Evolutionary conservation across 2,329 filamentous ascomycete species (phyloP).

Genomic region (Fusarium sp.): DNA sequence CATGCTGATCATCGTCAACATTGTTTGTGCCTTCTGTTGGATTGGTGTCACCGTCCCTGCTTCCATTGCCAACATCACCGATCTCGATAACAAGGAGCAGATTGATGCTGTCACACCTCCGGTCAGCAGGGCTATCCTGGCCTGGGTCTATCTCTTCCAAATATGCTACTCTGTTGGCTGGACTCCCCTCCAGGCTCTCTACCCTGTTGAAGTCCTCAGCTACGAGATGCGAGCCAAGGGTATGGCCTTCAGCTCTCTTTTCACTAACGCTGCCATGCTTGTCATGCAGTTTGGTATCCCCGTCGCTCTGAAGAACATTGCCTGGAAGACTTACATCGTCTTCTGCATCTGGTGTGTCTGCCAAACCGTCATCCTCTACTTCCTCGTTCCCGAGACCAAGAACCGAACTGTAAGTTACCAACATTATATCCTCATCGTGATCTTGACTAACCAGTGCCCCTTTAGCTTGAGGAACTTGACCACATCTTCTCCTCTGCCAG

Average conservation of each 20-base stretch:
- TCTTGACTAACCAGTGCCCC: not conserved
- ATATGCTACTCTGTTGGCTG: conserved; percentile 58
- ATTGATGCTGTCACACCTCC: conserved; percentile 46
- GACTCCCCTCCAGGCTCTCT: conserved; percentile 57
- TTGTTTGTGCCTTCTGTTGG: conserved; percentile 62
- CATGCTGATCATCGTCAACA: conserved; percentile 61
- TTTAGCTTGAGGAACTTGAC: conserved; percentile 45
- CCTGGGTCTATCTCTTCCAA: conserved; percentile 55
- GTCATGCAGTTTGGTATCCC: conserved; percentile 60
- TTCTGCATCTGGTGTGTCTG: conserved; percentile 60
- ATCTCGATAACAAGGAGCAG: conserved; percentile 44
- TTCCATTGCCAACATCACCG: conserved; percentile 52
- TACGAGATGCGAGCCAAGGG: conserved; percentile 68
- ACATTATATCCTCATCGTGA: accelerated
- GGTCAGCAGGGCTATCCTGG: conserved; percentile 60
- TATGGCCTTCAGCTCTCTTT: conserved; percentile 63
- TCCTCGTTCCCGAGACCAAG: conserved; percentile 65
- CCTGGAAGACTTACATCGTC: conserved; percentile 66
- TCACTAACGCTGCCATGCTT: conserved; percentile 55
- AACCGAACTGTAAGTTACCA: conserved; percentile 55
- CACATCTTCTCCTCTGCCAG: conserved; percentile 39
- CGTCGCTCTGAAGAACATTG: conserved; percentile 62
- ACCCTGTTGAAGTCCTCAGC: conserved; percentile 65
- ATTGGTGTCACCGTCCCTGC: conserved; percentile 61
- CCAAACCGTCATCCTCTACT: conserved; percentile 58